These are phyloP conservation scores for Clavaria fumosa DNA, from an alignment of 768 basidiomycete genomes.

Conservation along the genomic window DNA sequence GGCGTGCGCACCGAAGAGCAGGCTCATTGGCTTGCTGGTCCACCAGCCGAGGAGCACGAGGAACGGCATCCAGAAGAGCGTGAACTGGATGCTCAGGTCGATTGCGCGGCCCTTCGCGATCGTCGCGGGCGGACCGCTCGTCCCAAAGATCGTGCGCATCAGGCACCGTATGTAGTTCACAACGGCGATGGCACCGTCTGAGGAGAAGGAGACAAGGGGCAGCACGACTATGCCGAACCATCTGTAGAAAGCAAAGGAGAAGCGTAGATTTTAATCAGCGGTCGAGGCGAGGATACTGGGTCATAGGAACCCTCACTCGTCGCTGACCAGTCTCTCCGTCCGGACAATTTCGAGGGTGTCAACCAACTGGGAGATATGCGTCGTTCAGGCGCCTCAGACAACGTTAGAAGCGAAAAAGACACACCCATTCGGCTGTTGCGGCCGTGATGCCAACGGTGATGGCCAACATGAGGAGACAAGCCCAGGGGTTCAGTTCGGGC, in stretches of 20 bases:
- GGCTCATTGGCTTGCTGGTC: conserved; percentile 37
- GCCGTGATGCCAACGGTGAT: conserved; percentile 47
- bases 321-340: conserved; percentile 24
- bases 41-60: conserved; percentile 58
- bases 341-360: conserved; percentile 46
- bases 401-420: conserved; percentile 11
- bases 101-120: conserved; percentile 57
- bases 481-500: conserved; percentile 49
- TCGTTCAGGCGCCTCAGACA: neutral
- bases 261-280: conserved; percentile 4
- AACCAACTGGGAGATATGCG: conserved; percentile 34
- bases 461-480: conserved; percentile 37
- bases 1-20: conserved; percentile 45
- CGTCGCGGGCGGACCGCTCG: conserved; percentile 27
- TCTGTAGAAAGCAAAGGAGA: conserved; percentile 18
- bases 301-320: conserved; percentile 30
- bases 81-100: conserved; percentile 66
- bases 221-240: conserved; percentile 65
- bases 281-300: neutral
- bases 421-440: conserved; percentile 55
- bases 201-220: conserved; percentile 59
- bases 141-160: conserved; percentile 24
- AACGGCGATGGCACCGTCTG: conserved; percentile 48
- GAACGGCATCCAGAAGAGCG: conserved; percentile 67
- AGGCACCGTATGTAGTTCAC: conserved; percentile 37